Conservation (phyloP, 225 moss, liverwort and hornwort species). For the Polytrichum formosum region DNA sequence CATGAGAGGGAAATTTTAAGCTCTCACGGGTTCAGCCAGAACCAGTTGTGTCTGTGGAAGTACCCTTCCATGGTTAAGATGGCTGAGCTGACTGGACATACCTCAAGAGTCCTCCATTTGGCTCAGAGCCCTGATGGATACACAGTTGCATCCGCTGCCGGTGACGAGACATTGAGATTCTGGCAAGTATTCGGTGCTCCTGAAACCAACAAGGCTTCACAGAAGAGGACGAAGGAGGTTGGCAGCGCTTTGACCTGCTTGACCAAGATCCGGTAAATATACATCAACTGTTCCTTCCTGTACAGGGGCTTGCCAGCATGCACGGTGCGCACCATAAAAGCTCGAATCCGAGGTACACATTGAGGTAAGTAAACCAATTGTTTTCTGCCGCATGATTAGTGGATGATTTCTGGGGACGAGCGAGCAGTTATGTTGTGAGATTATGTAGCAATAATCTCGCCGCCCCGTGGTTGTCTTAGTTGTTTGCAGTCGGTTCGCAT, state of each 20-base stretch:
- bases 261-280: conserved; percentile 28
- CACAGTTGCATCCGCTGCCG: conserved; percentile 30
- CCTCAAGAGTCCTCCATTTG: conserved; percentile 83
- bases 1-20: conserved; percentile 94
- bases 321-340: neutral
- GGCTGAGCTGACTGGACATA: conserved; percentile 90
- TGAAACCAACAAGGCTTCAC: conserved; percentile 38
- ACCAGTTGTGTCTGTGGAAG: conserved; percentile 90
- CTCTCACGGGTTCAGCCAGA: conserved; percentile 95
- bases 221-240: conserved; percentile 48
- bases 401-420: neutral
- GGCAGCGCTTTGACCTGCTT: conserved; percentile 31
- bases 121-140: conserved; percentile 56
- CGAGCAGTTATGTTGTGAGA: neutral
- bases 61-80: conserved; percentile 97
- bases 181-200: conserved; percentile 45
- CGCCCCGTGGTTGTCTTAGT: neutral
- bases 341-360: neutral
- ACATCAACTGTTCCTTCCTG: neutral
- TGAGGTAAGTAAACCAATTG: conserved; percentile 26
- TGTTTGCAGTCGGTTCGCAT: neutral
- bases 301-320: neutral
- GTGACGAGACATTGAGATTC: conserved; percentile 41
- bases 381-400: conserved; percentile 10
- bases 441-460: too few relatives aligned